These are phyloP conservation scores for Diaporthe nobilis DNA, from an alignment of 2,329 filamentous ascomycete genomes.

Conservation along the genomic window DNA sequence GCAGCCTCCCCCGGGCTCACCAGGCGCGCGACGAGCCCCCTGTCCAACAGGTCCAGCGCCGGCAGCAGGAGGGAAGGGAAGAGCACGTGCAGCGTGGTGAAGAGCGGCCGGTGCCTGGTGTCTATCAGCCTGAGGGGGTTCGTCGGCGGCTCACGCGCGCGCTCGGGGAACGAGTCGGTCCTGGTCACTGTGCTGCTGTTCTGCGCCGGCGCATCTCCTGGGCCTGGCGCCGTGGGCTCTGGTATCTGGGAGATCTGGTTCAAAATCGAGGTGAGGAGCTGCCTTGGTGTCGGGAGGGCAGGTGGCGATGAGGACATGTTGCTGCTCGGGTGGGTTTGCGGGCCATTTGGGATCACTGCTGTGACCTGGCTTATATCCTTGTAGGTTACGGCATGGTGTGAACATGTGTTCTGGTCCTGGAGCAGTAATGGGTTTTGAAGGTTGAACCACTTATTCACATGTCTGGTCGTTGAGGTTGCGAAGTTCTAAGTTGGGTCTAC, in stretches of 20 bases:
- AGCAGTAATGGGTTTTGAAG: background rate
- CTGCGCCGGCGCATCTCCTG: background rate
- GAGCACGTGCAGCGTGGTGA: constrained; percentile 87
- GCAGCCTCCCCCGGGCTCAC: constrained; percentile 43
- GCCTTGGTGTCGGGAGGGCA: constrained; percentile 55
- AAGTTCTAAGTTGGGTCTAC: background rate
- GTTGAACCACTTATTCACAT: background rate
- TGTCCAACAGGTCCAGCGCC: constrained; percentile 89
- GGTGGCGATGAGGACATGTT: constrained; percentile 40
- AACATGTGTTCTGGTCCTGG: background rate
- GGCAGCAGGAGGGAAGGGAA: constrained; percentile 87
- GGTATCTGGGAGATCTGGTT: constrained; percentile 55
- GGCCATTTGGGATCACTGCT: constrained; percentile 31
- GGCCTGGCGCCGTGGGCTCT: constrained; percentile 26
- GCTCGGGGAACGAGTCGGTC: background rate
- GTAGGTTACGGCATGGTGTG: background rate
- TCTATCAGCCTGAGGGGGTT: constrained; percentile 56
- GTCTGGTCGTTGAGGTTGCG: background rate
- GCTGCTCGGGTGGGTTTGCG: background rate
- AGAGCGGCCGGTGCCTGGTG: constrained; percentile 63
- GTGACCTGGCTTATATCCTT: background rate
- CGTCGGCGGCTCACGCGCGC: constrained; percentile 30
- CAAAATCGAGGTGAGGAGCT: constrained; percentile 65
- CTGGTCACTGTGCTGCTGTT: background rate
- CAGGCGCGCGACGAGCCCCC: constrained; percentile 76